Percentiles rank a stretch among this genome's conserved stretches.
These are phyloP conservation scores for Aegilops tauschii DNA, from an alignment of 176 grass and related monocot species.

Conservation along the genomic window DNA sequence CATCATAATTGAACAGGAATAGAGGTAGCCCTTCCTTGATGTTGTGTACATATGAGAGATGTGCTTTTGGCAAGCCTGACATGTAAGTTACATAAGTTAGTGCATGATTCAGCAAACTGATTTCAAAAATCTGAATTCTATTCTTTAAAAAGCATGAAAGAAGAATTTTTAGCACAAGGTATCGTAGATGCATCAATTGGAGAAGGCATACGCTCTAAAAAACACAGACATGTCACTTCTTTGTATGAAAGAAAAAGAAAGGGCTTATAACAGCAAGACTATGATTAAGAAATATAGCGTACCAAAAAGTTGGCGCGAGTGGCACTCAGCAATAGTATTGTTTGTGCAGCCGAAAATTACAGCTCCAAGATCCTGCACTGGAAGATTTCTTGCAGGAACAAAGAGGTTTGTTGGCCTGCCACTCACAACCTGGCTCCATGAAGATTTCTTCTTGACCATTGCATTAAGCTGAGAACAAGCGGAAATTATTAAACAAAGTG, in stretches of 20 bases:
- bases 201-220: not conserved
- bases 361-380: slow-evolving; percentile 55
- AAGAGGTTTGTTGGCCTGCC: slow-evolving; percentile 31
- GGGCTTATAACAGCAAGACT: not conserved
- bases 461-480: slow-evolving; percentile 13
- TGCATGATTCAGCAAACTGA: not conserved
- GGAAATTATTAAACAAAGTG: not conserved
- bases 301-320: slow-evolving; percentile 76
- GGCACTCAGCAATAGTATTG: slow-evolving; percentile 68
- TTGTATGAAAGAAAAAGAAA: not conserved
- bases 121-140: not conserved
- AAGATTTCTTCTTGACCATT: slow-evolving; percentile 41
- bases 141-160: not conserved
- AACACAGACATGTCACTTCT: not conserved
- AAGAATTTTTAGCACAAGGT: not conserved
- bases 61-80: slow-evolving; percentile 62
- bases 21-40: slow-evolving; percentile 74
- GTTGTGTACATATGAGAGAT: slow-evolving; percentile 70
- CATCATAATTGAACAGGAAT: slow-evolving; percentile 85
- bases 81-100: not conserved
- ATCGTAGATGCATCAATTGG: not conserved
- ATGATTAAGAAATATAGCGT: slow-evolving; percentile 16
- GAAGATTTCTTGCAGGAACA: slow-evolving; percentile 51
- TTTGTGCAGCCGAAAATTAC: slow-evolving; percentile 80
- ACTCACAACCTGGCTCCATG: slow-evolving; percentile 23